These are phyloP conservation scores for Fusarium sp. DNA, from an alignment of 2,329 filamentous ascomycete species.

Conservation along the genomic window DNA sequence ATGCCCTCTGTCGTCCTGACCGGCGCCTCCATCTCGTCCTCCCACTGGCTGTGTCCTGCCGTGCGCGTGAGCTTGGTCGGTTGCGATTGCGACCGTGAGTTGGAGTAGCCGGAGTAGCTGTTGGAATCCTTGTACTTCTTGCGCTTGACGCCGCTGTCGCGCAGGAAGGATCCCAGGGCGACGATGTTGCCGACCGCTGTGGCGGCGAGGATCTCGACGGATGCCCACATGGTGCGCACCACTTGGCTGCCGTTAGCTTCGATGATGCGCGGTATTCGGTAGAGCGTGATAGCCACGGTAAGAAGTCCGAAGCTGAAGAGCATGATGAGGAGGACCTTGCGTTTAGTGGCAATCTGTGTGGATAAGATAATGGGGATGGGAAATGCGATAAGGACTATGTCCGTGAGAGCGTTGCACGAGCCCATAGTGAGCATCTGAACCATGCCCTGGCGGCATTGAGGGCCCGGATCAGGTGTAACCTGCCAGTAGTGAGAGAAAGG, in stretches of 20 bases:
- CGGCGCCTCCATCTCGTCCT: conserved; percentile 42
- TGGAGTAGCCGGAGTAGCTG: conserved; percentile 48
- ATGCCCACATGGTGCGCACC: conserved; percentile 86
- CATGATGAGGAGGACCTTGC: conserved; percentile 80
- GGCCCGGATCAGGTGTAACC: conserved; percentile 83
- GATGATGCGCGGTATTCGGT: conserved; percentile 81
- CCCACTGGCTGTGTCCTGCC: conserved; percentile 42
- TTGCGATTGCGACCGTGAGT: conserved; percentile 44
- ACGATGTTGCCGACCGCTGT: conserved; percentile 87
- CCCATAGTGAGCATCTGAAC: conserved; percentile 89
- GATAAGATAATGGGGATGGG: conserved; percentile 88
- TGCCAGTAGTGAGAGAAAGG: conserved; percentile 81
- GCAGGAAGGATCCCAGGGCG: conserved; percentile 88
- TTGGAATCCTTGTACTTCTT: conserved; percentile 77
- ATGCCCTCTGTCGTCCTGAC: conserved; percentile 47
- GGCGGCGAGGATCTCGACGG: conserved; percentile 87
- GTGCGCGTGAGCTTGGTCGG: conserved; percentile 42
- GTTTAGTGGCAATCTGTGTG: conserved; percentile 78
- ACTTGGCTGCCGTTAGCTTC: conserved; percentile 78
- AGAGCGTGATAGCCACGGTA: conserved; percentile 81
- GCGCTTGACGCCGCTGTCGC: conserved; percentile 89
- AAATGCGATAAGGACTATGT: conserved; percentile 84
- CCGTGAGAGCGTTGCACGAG: conserved; percentile 83
- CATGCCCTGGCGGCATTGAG: conserved; percentile 84
- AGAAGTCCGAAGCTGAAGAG: conserved; percentile 84